phyloP scores from a whole-genome alignment of 176 grass and related monocot genomes.

The bread wheat (Triticum aestivum) region DNA sequence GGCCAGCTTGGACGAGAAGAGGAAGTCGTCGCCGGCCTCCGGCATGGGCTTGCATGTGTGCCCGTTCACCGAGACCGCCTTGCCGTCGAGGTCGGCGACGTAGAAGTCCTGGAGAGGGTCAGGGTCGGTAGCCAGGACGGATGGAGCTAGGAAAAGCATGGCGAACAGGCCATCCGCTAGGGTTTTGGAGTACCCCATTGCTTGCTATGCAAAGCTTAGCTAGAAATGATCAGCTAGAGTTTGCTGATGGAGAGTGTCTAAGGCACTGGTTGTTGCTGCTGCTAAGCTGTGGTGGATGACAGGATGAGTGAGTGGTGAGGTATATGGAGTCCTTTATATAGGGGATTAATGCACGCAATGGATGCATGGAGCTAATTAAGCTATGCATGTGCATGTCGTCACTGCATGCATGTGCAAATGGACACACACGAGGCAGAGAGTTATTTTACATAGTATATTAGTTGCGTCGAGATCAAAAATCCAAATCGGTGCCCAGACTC shows the following conservation, averaged over 20 bases:
- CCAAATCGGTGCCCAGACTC: too few species aligned
- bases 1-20: conserved; percentile 33
- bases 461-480: too few species aligned
- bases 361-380: too few species aligned
- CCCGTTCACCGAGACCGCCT: conserved; percentile 37
- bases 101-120: conserved; percentile 50
- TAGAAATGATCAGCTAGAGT: neutral
- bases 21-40: conserved; percentile 34
- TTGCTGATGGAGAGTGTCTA: neutral
- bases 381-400: too few species aligned
- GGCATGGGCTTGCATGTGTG: conserved; percentile 35
- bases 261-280: neutral
- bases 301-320: too few species aligned
- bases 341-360: too few species aligned
- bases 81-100: conserved; percentile 28
- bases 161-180: neutral
- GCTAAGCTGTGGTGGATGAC: too few species aligned
- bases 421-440: too few species aligned
- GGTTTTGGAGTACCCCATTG: conserved; percentile 10
- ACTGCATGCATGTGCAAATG: too few species aligned
- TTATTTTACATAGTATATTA: too few species aligned
- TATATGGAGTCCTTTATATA: too few species aligned
- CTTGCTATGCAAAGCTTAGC: neutral
- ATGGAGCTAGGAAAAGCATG: too few species aligned
- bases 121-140: conserved; percentile 3